phyloP scores from a whole-genome alignment of 2,329 filamentous ascomycete genomes.

The Penicillium digitatum region DNA sequence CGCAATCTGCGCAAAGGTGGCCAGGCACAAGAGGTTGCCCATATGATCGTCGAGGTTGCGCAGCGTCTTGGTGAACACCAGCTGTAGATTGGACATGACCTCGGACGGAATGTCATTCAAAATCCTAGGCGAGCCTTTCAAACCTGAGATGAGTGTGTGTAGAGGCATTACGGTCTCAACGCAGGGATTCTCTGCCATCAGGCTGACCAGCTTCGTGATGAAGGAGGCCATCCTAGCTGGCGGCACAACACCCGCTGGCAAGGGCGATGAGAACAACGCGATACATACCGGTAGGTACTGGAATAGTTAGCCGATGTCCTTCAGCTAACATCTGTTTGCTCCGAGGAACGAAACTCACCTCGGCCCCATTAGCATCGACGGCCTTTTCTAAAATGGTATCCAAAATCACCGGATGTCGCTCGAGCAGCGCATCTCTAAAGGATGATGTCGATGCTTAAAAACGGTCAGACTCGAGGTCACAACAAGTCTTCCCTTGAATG shows the following conservation, averaged over 20 bases:
- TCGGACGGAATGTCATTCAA: conserved; percentile 32
- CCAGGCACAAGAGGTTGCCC: conserved; percentile 42
- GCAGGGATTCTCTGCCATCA: conserved; percentile 30
- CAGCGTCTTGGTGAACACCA: conserved; percentile 36
- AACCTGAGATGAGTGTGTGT: conserved; percentile 31
- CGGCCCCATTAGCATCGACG: conserved; percentile 23
- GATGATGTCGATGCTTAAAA: conserved; percentile 24
- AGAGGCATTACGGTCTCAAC: conserved; percentile 34
- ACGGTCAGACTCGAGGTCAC: conserved; percentile 3
- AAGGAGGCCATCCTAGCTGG: conserved; percentile 36
- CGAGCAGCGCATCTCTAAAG: conserved; percentile 35
- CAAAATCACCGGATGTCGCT: conserved; percentile 33
- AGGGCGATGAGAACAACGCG: conserved; percentile 34
- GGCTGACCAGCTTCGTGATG: conserved; percentile 29
- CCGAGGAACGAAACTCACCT: conserved; percentile 25
- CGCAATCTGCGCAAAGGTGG: conserved; percentile 37
- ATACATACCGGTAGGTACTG: conserved; percentile 34
- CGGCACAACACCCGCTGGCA: conserved; percentile 26
- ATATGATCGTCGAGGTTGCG: conserved; percentile 40
- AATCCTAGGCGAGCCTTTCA: conserved; percentile 26
- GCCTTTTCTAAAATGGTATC: conserved; percentile 35
- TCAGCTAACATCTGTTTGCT: not conserved
- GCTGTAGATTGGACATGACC: conserved; percentile 36
- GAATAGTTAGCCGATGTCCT: not conserved
- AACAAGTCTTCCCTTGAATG: not conserved